These are phyloP conservation scores for Sutorius australiensis DNA, from an alignment of 768 basidiomycete species.

Conservation along the genomic window DNA sequence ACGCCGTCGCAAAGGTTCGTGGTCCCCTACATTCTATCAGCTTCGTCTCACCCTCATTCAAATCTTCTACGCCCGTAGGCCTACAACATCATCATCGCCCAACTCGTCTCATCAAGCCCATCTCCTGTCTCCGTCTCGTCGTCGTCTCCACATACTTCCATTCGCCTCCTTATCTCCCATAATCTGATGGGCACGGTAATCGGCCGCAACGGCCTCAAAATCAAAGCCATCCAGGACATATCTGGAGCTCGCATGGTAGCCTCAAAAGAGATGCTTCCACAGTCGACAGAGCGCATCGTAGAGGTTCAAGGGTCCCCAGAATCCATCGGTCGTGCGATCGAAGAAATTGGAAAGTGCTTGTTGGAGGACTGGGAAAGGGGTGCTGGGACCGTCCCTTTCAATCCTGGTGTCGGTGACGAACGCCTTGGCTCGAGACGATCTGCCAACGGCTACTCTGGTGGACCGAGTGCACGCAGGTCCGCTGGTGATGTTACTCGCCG, in stretches of 20 bases:
- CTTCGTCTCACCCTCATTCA: constrained; percentile 1
- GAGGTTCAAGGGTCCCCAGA: constrained; percentile 95
- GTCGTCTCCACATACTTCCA: constrained; percentile 68
- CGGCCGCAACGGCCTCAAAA: constrained; percentile 93
- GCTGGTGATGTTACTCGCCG: constrained; percentile 53
- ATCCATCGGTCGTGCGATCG: constrained; percentile 87
- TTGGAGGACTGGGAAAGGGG: constrained; percentile 97
- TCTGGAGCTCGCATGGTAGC: constrained; percentile 98
- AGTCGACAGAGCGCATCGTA: constrained; percentile 98
- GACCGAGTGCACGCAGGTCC: constrained; percentile 53
- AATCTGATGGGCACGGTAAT: constrained; percentile 99
- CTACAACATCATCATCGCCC: constrained; percentile 90
- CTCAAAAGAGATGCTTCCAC: constrained; percentile 97
- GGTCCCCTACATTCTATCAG: not conserved
- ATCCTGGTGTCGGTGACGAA: constrained; percentile 82
- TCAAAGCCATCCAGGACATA: constrained; percentile 96
- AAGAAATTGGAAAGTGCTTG: constrained; percentile 93
- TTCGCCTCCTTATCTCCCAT: constrained; percentile 97
- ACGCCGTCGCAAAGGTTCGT: constrained; percentile 85
- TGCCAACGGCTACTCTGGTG: constrained; percentile 49
- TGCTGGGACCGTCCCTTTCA: constrained; percentile 91
- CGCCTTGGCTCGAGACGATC: constrained; percentile 49
- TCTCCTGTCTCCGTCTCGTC: constrained; percentile 69
- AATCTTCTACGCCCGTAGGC: constrained; percentile 49
- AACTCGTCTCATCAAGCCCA: constrained; percentile 81